phyloP scores from a whole-genome alignment of 148 eudicot genomes.

The Cornus florida region DNA sequence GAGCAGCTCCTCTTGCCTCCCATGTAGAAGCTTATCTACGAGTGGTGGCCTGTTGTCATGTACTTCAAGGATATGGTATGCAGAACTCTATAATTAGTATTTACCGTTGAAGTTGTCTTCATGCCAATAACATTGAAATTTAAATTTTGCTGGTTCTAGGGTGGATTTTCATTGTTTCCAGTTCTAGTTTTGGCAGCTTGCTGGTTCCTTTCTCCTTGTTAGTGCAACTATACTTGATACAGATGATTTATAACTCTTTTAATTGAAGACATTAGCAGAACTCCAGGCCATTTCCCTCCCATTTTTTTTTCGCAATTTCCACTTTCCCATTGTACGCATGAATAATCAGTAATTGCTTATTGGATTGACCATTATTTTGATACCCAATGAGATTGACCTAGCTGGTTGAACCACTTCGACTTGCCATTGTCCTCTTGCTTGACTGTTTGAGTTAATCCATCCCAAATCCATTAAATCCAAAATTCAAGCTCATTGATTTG shows the following conservation, averaged over 20 bases:
- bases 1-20: slow-evolving; percentile 96
- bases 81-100: background rate
- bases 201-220: background rate
- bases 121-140: background rate
- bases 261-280: background rate
- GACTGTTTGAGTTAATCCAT: background rate
- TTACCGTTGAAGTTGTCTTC: background rate
- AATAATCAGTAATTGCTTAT: too few relatives aligned
- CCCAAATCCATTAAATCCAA: background rate
- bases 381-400: background rate
- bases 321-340: too few relatives aligned
- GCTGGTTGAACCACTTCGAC: background rate
- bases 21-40: slow-evolving; percentile 88
- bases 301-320: too few relatives aligned
- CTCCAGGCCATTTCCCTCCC: background rate
- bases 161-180: background rate
- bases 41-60: slow-evolving; percentile 88
- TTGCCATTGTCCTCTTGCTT: background rate
- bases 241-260: background rate
- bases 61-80: slow-evolving; percentile 97
- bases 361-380: background rate
- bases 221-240: background rate
- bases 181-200: background rate
- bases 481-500: background rate
- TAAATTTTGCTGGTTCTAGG: background rate